A percentile compares a stretch with the other conserved stretches of the same genome.
These are phyloP conservation scores for Helotiales sp. DNA, from an alignment of 2,329 filamentous ascomycete genomes.

Conservation along the genomic window DNA sequence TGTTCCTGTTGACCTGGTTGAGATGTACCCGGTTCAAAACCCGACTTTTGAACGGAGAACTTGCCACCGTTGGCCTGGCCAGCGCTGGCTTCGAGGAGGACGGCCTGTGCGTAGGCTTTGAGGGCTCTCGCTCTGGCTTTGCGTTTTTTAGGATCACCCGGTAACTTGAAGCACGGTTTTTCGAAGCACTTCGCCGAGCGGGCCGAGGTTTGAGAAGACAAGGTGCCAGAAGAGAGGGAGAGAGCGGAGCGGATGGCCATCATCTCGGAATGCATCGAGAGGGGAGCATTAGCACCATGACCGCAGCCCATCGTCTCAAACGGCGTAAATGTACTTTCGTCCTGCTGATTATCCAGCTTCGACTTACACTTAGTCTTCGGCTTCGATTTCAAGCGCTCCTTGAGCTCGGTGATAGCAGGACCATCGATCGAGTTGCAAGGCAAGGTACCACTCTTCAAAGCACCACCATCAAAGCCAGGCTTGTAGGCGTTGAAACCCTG, in stretches of 20 bases:
- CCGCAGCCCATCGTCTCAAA: conserved; percentile 43
- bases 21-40: conserved; percentile 49
- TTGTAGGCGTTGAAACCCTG: conserved; percentile 52
- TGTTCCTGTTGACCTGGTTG: conserved; percentile 35
- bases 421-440: conserved; percentile 31
- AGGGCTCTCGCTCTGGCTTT: conserved; percentile 44
- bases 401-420: conserved; percentile 36
- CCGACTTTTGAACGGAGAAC: conserved; percentile 42
- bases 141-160: conserved; percentile 48
- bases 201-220: conserved; percentile 37
- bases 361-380: conserved; percentile 40
- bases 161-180: conserved; percentile 52
- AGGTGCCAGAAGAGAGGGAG: conserved; percentile 41
- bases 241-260: conserved; percentile 54
- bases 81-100: conserved; percentile 37
- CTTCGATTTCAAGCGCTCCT: conserved; percentile 36
- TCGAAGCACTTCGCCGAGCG: conserved; percentile 42
- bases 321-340: conserved; percentile 20
- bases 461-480: conserved; percentile 49
- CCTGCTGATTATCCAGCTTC: conserved; percentile 26
- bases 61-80: conserved; percentile 40
- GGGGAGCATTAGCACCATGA: conserved; percentile 41
- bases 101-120: conserved; percentile 44
- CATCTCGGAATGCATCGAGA: conserved; percentile 57
- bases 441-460: conserved; percentile 47